A percentile compares a stretch with the other conserved stretches of the same genome.
These are phyloP conservation scores for Schizochytrium sp. DNA, from an alignment of 108 stramenopile species.

Conservation along the genomic window DNA sequence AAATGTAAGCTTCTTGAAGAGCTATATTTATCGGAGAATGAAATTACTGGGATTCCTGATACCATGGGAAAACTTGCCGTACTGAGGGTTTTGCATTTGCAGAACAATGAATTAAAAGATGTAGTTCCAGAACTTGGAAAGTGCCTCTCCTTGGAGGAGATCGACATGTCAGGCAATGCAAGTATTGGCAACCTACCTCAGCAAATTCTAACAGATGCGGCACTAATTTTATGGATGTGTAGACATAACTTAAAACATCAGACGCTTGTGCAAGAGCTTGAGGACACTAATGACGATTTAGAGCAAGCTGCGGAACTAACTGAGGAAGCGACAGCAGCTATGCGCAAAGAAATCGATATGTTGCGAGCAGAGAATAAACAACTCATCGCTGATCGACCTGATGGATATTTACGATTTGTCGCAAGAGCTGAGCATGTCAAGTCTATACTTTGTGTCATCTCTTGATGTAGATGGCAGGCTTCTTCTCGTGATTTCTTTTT, in stretches of 20 bases:
- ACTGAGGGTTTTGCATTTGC: constrained; percentile 26
- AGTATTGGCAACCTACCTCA: constrained; percentile 29
- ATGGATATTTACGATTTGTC: constrained; percentile 13
- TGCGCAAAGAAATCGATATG: constrained; percentile 17
- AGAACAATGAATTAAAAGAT: constrained; percentile 35
- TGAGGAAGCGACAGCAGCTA: not conserved
- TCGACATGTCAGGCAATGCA: constrained; percentile 21
- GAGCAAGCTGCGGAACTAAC: constrained; percentile 56
- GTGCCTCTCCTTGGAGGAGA: constrained; percentile 59
- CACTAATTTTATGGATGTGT: constrained; percentile 50
- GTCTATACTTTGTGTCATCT: not conserved
- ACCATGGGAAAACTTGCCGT: not conserved
- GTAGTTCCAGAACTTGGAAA: constrained; percentile 19
- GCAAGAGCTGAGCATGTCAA: constrained; percentile 1
- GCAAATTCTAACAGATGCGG: not conserved
- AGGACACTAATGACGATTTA: constrained; percentile 54
- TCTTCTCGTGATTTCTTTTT: not conserved
- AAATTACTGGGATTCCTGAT: not conserved
- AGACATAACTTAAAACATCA: constrained; percentile 29
- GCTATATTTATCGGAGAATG: constrained; percentile 6
- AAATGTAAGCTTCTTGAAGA: constrained; percentile 31
- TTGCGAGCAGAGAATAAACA: not conserved
- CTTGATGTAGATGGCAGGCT: not conserved
- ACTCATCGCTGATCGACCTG: not conserved
- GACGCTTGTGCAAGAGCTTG: not conserved